phyloP scores from a whole-genome alignment of 78 protist species.

The Emiliania huxleyi region DNA sequence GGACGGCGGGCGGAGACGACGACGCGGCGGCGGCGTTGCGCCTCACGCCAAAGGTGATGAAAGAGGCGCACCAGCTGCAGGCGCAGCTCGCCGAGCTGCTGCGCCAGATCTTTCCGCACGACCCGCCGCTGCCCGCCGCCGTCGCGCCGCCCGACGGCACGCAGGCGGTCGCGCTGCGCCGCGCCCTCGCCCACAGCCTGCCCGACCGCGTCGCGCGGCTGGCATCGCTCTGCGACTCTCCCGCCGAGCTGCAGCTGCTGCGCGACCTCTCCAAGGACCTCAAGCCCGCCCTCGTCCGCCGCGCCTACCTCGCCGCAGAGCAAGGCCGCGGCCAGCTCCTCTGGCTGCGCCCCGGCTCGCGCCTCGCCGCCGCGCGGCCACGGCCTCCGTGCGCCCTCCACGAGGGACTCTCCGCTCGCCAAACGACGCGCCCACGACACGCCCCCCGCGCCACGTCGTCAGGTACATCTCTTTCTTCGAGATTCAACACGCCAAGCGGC shows the following conservation, averaged over 20 bases:
- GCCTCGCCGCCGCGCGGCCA: background rate
- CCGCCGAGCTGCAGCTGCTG: background rate
- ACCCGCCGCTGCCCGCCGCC: background rate
- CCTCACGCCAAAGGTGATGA: background rate
- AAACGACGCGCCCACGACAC: too few relatives aligned
- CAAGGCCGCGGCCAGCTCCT: background rate
- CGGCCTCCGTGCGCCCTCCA: too few relatives aligned
- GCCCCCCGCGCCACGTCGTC: too few relatives aligned
- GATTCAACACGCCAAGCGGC: background rate
- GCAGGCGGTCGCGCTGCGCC: background rate
- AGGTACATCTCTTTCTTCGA: background rate
- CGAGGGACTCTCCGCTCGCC: too few relatives aligned
- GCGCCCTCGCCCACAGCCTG: background rate
- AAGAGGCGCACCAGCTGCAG: background rate
- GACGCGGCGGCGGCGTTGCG: background rate
- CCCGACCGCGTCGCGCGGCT: slow-evolving; percentile 15
- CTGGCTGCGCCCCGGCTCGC: background rate
- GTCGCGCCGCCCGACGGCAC: background rate
- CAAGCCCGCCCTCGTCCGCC: background rate
- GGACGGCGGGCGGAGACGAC: background rate
- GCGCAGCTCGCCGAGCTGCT: too few relatives aligned
- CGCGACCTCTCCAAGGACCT: background rate
- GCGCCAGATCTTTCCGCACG: background rate
- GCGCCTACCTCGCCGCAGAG: background rate
- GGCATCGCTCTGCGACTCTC: background rate